Percentiles rank a stretch among this genome's conserved stretches.
Conservation (phyloP, 176 grass and related monocot species). For the Rhynchospora pubera region DNA sequence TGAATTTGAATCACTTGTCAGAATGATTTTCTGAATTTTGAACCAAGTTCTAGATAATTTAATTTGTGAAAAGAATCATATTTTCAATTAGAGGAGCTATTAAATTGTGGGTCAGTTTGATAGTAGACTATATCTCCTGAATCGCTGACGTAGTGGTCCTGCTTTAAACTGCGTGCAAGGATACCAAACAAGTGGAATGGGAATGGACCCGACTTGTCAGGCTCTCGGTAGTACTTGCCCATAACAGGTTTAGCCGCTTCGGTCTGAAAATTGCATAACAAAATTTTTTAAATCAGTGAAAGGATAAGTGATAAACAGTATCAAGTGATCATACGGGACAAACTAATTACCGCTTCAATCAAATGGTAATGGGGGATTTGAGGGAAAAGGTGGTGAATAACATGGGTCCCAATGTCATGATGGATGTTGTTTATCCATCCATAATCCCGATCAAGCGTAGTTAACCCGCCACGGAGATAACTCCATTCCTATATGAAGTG, state of each 20-base stretch:
- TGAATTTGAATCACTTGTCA: background rate
- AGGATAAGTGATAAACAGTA: background rate
- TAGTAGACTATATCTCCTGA: constrained; percentile 71
- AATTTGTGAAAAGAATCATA: constrained; percentile 22
- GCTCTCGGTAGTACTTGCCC: constrained; percentile 88
- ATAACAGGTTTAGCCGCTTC: constrained; percentile 81
- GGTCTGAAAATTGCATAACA: constrained; percentile 44
- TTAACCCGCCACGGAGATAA: constrained; percentile 86
- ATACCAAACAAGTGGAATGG: constrained; percentile 63
- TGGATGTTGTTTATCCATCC: constrained; percentile 89
- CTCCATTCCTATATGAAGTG: constrained; percentile 70
- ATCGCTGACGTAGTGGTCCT: constrained; percentile 70
- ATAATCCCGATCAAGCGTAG: constrained; percentile 85
- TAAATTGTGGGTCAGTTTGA: constrained; percentile 53
- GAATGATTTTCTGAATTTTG: background rate
- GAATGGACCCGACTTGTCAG: constrained; percentile 61
- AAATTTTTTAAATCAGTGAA: background rate
- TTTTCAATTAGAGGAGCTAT: constrained; percentile 33
- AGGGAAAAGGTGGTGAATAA: constrained; percentile 89
- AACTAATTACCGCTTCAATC: constrained; percentile 59
- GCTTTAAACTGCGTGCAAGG: constrained; percentile 51
- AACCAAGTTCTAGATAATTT: constrained; percentile 20
- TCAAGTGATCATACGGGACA: background rate
- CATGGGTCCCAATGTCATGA: constrained; percentile 96
- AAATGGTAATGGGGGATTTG: constrained; percentile 96